Conservation (phyloP, 177 flowering plant genomes). For the Vitis hybrid region DNA sequence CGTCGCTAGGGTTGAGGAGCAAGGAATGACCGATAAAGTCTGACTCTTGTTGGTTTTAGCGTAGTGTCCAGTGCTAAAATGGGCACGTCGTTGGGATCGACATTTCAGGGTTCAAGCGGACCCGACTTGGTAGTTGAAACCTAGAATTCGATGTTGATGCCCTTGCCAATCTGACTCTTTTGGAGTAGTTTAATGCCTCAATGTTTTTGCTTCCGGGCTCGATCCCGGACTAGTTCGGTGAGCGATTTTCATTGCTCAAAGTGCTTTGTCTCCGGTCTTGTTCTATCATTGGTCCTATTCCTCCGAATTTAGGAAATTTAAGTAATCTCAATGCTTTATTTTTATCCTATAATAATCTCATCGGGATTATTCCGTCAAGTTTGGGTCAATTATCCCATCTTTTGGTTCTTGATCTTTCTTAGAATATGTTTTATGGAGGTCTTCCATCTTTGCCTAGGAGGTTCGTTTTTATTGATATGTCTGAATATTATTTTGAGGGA, state of each 20-base stretch:
- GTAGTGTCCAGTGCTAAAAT: conserved; percentile 39
- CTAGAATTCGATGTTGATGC: conserved; percentile 58
- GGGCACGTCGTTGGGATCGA: conserved; percentile 52
- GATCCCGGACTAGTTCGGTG: conserved; percentile 67
- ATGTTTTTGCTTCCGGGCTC: conserved; percentile 57
- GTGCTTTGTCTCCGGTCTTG: conserved; percentile 65
- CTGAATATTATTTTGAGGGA: too few species aligned
- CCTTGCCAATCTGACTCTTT: conserved; percentile 43
- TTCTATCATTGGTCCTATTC: conserved; percentile 43
- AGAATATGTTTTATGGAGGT: too few species aligned
- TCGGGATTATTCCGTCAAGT: conserved; percentile 40
- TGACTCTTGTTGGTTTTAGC: conserved; percentile 53
- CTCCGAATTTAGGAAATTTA: conserved; percentile 45
- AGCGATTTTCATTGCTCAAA: conserved; percentile 26
- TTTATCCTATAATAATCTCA: conserved; percentile 43
- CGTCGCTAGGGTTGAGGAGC: conserved; percentile 73
- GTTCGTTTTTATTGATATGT: too few species aligned
- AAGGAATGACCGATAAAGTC: conserved; percentile 80
- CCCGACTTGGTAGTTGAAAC: conserved; percentile 42
- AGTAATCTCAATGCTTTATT: conserved; percentile 31
- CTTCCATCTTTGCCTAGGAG: too few species aligned
- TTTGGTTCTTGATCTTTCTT: too few species aligned
- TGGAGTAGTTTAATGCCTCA: too few species aligned
- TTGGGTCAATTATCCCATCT: too few species aligned
- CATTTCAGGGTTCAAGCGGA: conserved; percentile 56